Conservation (phyloP, 1,284 basidiomycete species). For the Testicularia cyperi region DNA sequence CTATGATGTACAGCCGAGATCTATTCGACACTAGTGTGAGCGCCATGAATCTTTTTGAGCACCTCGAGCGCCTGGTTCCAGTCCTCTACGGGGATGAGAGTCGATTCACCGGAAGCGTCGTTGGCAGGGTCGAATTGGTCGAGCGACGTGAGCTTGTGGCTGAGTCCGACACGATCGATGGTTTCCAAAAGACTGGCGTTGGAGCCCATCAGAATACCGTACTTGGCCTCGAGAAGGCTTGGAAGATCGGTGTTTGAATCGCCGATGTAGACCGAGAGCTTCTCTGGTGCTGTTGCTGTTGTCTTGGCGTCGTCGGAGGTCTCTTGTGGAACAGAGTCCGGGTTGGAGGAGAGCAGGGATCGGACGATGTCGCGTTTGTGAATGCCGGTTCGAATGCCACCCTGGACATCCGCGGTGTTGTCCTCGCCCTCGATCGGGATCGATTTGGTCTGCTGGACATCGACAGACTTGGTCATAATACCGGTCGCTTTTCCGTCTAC, state of each 20-base stretch:
- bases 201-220: constrained; percentile 47
- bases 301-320: neutral
- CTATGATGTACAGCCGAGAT: too few species aligned
- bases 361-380: constrained; percentile 43
- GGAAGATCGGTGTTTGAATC: constrained; percentile 54
- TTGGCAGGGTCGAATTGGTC: neutral
- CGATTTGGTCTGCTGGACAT: constrained; percentile 1
- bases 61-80: constrained; percentile 4
- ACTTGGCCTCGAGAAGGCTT: constrained; percentile 39
- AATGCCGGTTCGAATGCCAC: constrained; percentile 34
- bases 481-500: constrained; percentile 26
- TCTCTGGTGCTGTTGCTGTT: neutral
- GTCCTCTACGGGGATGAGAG: neutral
- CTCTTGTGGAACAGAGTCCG: too few species aligned
- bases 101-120: neutral
- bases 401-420: neutral
- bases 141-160: neutral
- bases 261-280: constrained; percentile 44
- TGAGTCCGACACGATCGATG: constrained; percentile 5
- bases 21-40: too few species aligned
- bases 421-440: too few species aligned
- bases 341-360: too few species aligned
- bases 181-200: constrained; percentile 6
- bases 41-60: neutral
- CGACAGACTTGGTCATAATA: constrained; percentile 16